Conservation (phyloP, 164 flowering plant genomes). For the Cinnamomum micranthum region DNA sequence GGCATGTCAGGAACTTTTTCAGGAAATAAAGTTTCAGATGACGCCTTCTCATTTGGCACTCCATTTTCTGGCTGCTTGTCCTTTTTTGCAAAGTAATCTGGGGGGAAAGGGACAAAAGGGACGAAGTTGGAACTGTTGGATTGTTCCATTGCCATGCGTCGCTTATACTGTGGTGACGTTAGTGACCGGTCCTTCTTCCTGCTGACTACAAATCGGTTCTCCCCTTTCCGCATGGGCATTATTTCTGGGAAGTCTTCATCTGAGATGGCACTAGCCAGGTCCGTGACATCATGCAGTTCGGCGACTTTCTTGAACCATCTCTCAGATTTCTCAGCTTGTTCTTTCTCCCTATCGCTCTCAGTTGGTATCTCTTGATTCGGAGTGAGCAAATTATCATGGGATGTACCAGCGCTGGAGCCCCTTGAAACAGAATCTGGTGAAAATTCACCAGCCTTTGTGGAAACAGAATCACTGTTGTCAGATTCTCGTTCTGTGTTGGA, state of each 20-base stretch:
- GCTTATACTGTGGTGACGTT: slow-evolving; percentile 70
- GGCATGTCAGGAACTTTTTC: slow-evolving; percentile 9
- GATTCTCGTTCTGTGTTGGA: slow-evolving; percentile 15
- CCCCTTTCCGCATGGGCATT: slow-evolving; percentile 90
- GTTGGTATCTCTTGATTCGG: slow-evolving; percentile 21
- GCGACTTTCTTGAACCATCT: slow-evolving; percentile 78
- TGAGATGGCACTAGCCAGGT: slow-evolving; percentile 50
- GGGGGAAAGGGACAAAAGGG: slow-evolving; percentile 95
- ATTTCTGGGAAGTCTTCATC: slow-evolving; percentile 84
- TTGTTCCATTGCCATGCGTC: slow-evolving; percentile 66
- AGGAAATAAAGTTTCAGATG: slow-evolving; percentile 7
- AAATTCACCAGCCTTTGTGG: slow-evolving; percentile 9
- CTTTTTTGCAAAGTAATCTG: slow-evolving; percentile 78
- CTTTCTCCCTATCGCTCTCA: slow-evolving; percentile 33
- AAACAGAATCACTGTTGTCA: neutral
- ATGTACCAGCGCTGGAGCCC: neutral
- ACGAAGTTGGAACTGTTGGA: slow-evolving; percentile 52
- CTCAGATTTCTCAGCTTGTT: slow-evolving; percentile 52
- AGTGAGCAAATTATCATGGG: slow-evolving; percentile 20
- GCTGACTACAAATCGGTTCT: slow-evolving; percentile 80
- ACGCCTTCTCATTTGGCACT: slow-evolving; percentile 18
- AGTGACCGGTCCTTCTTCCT: slow-evolving; percentile 79
- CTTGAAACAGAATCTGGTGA: slow-evolving; percentile 8
- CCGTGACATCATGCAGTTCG: slow-evolving; percentile 61
- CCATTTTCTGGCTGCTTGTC: slow-evolving; percentile 33